Evolutionary conservation across 208 protist species (phyloP), one percentile per base, ranked within the genome.

Genomic region (Balamuthia mandrillaris): DNA sequence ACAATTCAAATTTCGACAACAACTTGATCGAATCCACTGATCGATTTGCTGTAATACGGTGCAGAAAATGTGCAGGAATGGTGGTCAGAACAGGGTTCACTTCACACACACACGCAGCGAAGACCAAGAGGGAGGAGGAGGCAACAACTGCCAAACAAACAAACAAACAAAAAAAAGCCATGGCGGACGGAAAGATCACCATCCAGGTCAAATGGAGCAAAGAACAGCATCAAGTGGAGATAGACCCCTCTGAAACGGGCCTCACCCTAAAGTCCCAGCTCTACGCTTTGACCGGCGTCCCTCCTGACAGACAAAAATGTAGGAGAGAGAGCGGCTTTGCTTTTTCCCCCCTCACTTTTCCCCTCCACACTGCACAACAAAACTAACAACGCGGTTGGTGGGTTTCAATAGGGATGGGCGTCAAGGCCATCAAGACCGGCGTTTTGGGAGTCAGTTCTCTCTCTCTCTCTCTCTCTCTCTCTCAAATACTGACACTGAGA

Each of bases 151-250:
- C n/a, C n/a, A n/a, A n/a, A n/a, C n/a, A n/a, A n/a, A n/a, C n/a
- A n/a, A n/a, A n/a, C n/a, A n/a, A n/a, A n/a, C n/a, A n/a, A n/a
- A n/a, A n/a, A n/a, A n/a, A n/a, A n/a, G n/a, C n/a, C n/a, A n/a
- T n/a, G n/a, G n/a, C n/a, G n/a, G n/a, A n/a, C n/a, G n/a, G n/a
- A n/a, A n/a, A n/a, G n/a, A 3, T 74, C 0, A 74, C 45, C 27
- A 74, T 94, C 29, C 88, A 52, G 21, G 85, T 94, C 60, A 94
- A 94, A 78, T 94, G 92, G 92, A 81, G 74, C 47, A 93, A 93
- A 84, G 18, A 93, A 31, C 91, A 88, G 54, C 78, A 90, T 7
- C 52, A 86, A 16, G 86, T 94, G 27, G 84, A 91, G 35, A 35
- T 94, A 10, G 81, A 94, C 42, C 58, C 81, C 29, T 44, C 35